Conservation (phyloP, 2,329 filamentous ascomycete species). For the Scolecobasidium constrictum region DNA sequence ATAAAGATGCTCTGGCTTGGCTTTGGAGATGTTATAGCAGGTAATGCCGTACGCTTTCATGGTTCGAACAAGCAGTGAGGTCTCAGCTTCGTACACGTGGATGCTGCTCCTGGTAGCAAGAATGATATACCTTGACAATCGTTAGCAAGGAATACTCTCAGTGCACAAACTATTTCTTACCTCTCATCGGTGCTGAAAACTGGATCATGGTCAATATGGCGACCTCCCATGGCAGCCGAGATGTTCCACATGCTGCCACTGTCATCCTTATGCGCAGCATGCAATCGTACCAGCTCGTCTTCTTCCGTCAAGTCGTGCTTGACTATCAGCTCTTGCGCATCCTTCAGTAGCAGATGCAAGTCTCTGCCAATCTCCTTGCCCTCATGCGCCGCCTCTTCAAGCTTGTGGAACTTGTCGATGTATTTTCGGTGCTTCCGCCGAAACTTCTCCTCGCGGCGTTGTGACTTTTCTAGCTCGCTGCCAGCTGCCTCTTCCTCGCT, state of each 20-base stretch:
- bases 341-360: not conserved
- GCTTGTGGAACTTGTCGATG: not conserved
- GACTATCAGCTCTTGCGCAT: conserved; percentile 14
- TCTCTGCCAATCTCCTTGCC: not conserved
- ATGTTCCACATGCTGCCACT: conserved; percentile 29
- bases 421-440: not conserved
- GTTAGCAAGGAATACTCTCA: too few species aligned
- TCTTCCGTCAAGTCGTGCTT: conserved; percentile 11
- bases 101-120: conserved; percentile 64
- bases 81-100: conserved; percentile 69
- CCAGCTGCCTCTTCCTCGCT: too few species aligned
- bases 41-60: conserved; percentile 46
- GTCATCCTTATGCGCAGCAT: not conserved
- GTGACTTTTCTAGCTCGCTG: not conserved
- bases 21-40: conserved; percentile 40
- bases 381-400: not conserved
- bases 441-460: not conserved
- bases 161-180: conserved; percentile 22
- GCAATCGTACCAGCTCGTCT: not conserved
- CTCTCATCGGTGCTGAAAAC: conserved; percentile 47
- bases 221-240: conserved; percentile 41
- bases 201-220: conserved; percentile 45
- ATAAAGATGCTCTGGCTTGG: conserved; percentile 41
- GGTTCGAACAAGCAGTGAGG: conserved; percentile 68
- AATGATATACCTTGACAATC: conserved; percentile 66